A percentile compares a stretch with the other conserved stretches of the same genome.
Conservation (phyloP, 495 filamentous ascomycete species). For the Xylaria cubensis region DNA sequence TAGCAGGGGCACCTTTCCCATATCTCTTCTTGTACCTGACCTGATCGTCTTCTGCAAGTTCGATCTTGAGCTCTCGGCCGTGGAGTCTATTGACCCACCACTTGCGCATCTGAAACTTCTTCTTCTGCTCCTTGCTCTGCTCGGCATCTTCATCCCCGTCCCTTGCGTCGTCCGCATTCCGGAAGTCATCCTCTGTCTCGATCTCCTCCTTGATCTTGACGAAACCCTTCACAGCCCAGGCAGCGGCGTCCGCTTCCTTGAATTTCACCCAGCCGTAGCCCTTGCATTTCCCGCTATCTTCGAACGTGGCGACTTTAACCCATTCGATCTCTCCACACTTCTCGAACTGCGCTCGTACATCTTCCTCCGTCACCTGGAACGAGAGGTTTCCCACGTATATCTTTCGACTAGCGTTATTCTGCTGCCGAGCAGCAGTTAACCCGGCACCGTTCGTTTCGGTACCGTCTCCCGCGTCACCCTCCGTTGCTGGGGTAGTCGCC, state of each 20-base stretch:
- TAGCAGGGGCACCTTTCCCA: conserved; percentile 64
- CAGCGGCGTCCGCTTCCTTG: conserved; percentile 73
- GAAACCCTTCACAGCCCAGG: conserved; percentile 82
- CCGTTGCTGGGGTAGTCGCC: conserved; percentile 32
- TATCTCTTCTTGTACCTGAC: conserved; percentile 91
- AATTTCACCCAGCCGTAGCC: conserved; percentile 96
- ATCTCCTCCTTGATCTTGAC: conserved; percentile 66
- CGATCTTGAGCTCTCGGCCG: conserved; percentile 81
- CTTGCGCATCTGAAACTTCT: conserved; percentile 69
- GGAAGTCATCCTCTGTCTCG: conserved; percentile 62
- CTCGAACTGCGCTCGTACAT: conserved; percentile 76
- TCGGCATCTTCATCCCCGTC: conserved; percentile 44
- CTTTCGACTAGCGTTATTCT: conserved; percentile 66
- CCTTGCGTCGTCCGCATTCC: conserved; percentile 56
- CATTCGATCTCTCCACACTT: conserved; percentile 81
- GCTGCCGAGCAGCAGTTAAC: conserved; percentile 39
- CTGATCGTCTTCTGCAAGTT: conserved; percentile 89
- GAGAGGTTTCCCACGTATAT: conserved; percentile 92
- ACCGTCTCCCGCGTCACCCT: conserved; percentile 36
- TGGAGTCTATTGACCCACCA: conserved; percentile 83
- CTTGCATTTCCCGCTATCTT: conserved; percentile 97
- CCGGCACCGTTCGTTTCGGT: conserved; percentile 49
- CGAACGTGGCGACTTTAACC: conserved; percentile 90
- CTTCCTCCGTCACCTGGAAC: conserved; percentile 84
- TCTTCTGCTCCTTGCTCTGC: conserved; percentile 39